Conservation (phyloP, 371 early-diverging fungal genomes). For the Apophysomyces ossiformis region DNA sequence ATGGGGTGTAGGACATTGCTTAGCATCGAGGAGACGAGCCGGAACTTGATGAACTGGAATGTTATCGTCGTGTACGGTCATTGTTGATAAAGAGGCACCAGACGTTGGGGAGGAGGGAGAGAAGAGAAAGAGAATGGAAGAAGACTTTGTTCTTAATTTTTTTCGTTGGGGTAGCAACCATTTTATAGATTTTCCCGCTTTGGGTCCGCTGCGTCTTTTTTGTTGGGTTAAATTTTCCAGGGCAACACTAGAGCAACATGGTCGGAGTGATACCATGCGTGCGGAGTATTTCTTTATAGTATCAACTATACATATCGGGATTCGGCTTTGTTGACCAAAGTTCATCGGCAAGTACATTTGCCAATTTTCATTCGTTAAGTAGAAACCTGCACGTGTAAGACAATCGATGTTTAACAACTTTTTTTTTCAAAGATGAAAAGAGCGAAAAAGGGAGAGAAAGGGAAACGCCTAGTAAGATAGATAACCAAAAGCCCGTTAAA, state of each 20-base stretch:
- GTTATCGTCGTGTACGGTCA: constrained; percentile 4
- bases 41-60: constrained; percentile 57
- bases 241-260: constrained; percentile 7
- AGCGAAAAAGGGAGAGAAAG: too few relatives aligned
- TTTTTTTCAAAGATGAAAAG: too few relatives aligned
- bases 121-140: background rate
- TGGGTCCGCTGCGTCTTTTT: constrained; percentile 8
- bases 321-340: constrained; percentile 6
- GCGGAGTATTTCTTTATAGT: constrained; percentile 7
- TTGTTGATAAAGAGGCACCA: background rate
- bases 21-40: constrained; percentile 53
- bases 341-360: background rate
- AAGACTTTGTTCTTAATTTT: background rate
- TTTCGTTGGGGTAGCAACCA: constrained; percentile 6
- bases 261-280: constrained; percentile 4
- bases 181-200: constrained; percentile 11
- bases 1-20: constrained; percentile 66
- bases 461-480: background rate
- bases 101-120: background rate
- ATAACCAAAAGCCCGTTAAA: background rate
- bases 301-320: constrained; percentile 8
- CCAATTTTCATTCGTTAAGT: background rate
- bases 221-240: constrained; percentile 12
- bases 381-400: background rate
- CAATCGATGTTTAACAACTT: too few relatives aligned